phyloP scores from a whole-genome alignment of 768 basidiomycete species.

The Suillus hirtellus region DNA sequence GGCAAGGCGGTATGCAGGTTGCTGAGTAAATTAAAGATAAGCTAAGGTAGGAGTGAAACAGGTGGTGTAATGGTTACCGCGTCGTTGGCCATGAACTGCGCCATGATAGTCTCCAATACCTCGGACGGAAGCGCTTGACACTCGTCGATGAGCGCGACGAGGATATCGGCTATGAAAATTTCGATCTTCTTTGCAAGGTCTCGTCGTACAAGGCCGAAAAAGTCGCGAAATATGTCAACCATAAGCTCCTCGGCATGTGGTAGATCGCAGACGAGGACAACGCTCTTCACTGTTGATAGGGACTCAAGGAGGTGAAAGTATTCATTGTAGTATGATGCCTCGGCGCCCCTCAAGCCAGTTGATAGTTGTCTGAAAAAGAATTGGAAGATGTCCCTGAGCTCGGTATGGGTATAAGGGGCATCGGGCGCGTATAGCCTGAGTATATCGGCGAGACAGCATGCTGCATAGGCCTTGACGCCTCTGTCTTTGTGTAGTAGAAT shows the following conservation, averaged over 20 bases:
- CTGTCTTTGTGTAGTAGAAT: slow-evolving; percentile 93
- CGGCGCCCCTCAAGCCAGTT: slow-evolving; percentile 69
- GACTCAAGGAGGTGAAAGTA: slow-evolving; percentile 96
- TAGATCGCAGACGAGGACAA: slow-evolving; percentile 91
- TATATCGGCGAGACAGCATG: slow-evolving; percentile 93
- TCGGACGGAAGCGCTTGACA: slow-evolving; percentile 71
- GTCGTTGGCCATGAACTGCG: slow-evolving; percentile 83
- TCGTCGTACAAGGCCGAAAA: slow-evolving; percentile 79
- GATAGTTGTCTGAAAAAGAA: slow-evolving; percentile 92
- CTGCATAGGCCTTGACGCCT: slow-evolving; percentile 92
- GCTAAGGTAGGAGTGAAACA: neutral
- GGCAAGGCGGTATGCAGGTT: slow-evolving; percentile 79
- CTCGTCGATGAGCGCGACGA: slow-evolving; percentile 89
- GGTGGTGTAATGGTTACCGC: slow-evolving; percentile 46
- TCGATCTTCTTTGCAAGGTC: slow-evolving; percentile 80
- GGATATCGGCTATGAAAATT: slow-evolving; percentile 84
- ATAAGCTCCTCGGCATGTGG: slow-evolving; percentile 85
- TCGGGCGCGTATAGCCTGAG: slow-evolving; percentile 94
- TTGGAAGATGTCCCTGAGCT: slow-evolving; percentile 94
- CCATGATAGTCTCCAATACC: slow-evolving; percentile 78
- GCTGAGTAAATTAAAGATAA: slow-evolving; percentile 38
- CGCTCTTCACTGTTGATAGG: slow-evolving; percentile 90
- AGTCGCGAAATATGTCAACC: slow-evolving; percentile 76
- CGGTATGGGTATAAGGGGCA: slow-evolving; percentile 87
- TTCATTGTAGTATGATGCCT: slow-evolving; percentile 85